These are phyloP conservation scores for Botryotinia globosa DNA, from an alignment of 2,329 filamentous ascomycete species.

Conservation along the genomic window DNA sequence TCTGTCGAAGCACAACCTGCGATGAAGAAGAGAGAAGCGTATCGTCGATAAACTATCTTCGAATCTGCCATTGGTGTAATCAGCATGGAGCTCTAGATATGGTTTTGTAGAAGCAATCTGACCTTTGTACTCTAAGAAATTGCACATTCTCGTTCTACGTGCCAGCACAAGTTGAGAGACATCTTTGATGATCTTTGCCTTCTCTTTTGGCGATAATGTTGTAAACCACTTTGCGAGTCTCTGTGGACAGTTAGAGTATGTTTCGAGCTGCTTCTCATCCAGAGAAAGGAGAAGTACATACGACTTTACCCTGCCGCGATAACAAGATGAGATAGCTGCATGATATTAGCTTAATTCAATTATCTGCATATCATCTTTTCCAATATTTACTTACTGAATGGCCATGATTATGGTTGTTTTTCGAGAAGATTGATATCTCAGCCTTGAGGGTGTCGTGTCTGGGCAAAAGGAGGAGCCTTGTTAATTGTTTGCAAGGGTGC, in stretches of 20 bases:
- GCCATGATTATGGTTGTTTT: conserved; percentile 42
- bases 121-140: conserved; percentile 99
- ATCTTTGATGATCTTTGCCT: conserved; percentile 99
- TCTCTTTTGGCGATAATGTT: conserved; percentile 93
- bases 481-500: neutral
- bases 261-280: conserved; percentile 18
- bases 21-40: conserved; percentile 99
- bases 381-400: conserved; percentile 47
- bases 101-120: conserved; percentile 22
- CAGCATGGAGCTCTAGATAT: conserved; percentile 20
- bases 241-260: conserved; percentile 49
- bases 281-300: conserved; percentile 51
- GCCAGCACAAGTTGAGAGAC: conserved; percentile 96
- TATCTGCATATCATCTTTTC: neutral
- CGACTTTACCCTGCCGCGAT: conserved; percentile 98
- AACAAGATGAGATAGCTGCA: conserved; percentile 92
- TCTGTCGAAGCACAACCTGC: conserved; percentile 95
- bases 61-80: conserved; percentile 61
- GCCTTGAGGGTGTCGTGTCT: conserved; percentile 19
- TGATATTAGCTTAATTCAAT: conserved; percentile 24
- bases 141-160: conserved; percentile 97
- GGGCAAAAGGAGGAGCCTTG: conserved; percentile 3
- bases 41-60: conserved; percentile 97
- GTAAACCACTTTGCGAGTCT: conserved; percentile 99
- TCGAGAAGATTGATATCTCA: conserved; percentile 5